Conservation (phyloP, 148 eudicot genomes). For the Nepenthes mirabilis region DNA sequence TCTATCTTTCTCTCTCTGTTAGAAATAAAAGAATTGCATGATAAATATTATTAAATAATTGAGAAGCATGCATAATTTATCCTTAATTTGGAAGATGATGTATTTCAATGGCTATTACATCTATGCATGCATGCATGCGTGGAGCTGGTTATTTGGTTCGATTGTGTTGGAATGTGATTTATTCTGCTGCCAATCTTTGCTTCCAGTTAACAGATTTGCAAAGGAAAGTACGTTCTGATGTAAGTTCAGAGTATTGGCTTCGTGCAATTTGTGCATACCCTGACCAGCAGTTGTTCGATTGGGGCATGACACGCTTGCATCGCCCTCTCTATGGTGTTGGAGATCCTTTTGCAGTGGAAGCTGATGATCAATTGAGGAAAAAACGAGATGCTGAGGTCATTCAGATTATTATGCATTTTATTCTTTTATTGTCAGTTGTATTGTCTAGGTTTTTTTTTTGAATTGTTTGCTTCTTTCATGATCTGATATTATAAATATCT, state of each 20-base stretch:
- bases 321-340: constrained; percentile 79
- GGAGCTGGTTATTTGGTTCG: background rate
- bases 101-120: too few relatives aligned
- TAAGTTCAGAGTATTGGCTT: constrained; percentile 90
- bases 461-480: background rate
- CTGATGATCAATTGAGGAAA: constrained; percentile 81
- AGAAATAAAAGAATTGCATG: too few relatives aligned
- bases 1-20: too few relatives aligned
- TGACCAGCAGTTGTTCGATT: constrained; percentile 77
- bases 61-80: too few relatives aligned
- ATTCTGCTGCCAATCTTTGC: constrained; percentile 8
- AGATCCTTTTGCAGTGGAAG: constrained; percentile 74
- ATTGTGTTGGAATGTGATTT: constrained; percentile 4
- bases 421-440: background rate
- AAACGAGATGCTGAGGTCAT: constrained; percentile 88
- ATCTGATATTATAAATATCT: too few relatives aligned
- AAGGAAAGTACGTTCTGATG: constrained; percentile 71
- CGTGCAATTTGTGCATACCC: constrained; percentile 69
- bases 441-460: constrained; percentile 1
- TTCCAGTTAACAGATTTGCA: constrained; percentile 80
- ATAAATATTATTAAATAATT: too few relatives aligned
- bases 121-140: too few relatives aligned
- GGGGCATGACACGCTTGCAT: constrained; percentile 78
- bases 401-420: background rate
- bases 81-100: too few relatives aligned